Percentiles rank a stretch among this genome's conserved stretches.
Conservation (phyloP, 2,329 filamentous ascomycete genomes). For the Ophiostoma sp. region DNA sequence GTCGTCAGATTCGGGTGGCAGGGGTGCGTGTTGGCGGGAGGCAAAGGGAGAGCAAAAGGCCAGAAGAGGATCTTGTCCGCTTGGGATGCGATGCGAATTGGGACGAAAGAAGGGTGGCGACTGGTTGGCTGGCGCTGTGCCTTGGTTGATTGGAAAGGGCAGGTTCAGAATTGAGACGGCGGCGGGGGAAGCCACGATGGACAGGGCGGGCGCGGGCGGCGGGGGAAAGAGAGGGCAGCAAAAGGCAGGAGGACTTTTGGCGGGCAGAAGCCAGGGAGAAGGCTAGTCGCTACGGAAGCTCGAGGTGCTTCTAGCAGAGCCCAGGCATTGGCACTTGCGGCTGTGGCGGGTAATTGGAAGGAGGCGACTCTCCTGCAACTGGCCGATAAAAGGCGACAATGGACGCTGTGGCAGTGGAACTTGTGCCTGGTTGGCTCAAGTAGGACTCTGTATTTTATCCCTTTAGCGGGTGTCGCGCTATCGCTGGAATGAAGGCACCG, state of each 20-base stretch:
- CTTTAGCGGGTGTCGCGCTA: background rate
- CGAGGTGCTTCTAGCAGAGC: background rate
- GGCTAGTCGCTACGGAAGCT: too few species aligned
- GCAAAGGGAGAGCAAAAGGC: background rate
- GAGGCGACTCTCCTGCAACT: background rate
- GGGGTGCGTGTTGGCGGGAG: background rate
- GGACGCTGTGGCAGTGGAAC: background rate
- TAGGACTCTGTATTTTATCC: conserved; percentile 7
- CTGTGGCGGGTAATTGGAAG: background rate
- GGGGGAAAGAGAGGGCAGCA: background rate
- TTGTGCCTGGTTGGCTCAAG: background rate
- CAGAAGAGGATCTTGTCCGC: background rate
- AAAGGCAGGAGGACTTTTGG: background rate
- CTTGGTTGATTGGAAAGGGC: conserved; percentile 15
- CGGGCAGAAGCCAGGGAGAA: background rate
- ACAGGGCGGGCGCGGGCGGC: background rate
- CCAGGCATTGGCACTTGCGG: conserved; percentile 8
- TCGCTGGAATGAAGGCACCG: conserved; percentile 8
- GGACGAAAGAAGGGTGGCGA: conserved; percentile 15
- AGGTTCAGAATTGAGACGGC: conserved; percentile 19
- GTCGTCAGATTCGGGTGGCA: background rate
- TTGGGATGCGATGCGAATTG: conserved; percentile 20
- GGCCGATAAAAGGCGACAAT: background rate
- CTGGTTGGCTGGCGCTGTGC: conserved; percentile 6
- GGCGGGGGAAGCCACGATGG: conserved; percentile 20